Conservation (phyloP, 306 rosid genomes). For the Hippophae gyantsensis region DNA sequence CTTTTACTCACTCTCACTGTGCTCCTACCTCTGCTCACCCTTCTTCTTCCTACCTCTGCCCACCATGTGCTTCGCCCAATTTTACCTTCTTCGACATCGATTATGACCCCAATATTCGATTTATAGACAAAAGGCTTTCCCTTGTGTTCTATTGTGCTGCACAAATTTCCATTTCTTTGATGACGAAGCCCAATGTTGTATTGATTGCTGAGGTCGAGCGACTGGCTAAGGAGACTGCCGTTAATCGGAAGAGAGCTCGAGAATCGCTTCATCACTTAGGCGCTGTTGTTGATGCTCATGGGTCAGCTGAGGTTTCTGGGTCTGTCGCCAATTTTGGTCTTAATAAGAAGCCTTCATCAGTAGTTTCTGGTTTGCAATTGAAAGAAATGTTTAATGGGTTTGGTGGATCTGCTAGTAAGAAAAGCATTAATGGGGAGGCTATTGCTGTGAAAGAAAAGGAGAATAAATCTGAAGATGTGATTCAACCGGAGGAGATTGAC, state of each 20-base stretch:
- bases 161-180: constrained; percentile 35
- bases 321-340: constrained; percentile 15
- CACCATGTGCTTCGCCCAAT: constrained; percentile 45
- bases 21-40: constrained; percentile 22
- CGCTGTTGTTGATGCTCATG: constrained; percentile 12
- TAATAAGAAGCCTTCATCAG: constrained; percentile 11
- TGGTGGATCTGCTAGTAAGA: constrained; percentile 4
- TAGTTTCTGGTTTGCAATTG: constrained; percentile 3
- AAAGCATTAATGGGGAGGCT: constrained; percentile 8
- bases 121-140: constrained; percentile 33
- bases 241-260: constrained; percentile 49
- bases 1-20: constrained; percentile 60
- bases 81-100: constrained; percentile 49
- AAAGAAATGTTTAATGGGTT: constrained; percentile 22
- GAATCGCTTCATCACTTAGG: constrained; percentile 42
- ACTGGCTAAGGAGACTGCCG: constrained; percentile 38
- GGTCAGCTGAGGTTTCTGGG: constrained; percentile 25
- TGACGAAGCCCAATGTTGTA: constrained; percentile 22
- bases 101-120: not conserved
- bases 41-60: constrained; percentile 34
- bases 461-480: constrained; percentile 11
- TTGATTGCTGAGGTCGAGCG: constrained; percentile 44
- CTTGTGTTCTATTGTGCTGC: constrained; percentile 54
- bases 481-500: not conserved
- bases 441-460: constrained; percentile 16